phyloP scores from a whole-genome alignment of 1,139 yeast genomes.

The Kodamaea fungicola region DNA sequence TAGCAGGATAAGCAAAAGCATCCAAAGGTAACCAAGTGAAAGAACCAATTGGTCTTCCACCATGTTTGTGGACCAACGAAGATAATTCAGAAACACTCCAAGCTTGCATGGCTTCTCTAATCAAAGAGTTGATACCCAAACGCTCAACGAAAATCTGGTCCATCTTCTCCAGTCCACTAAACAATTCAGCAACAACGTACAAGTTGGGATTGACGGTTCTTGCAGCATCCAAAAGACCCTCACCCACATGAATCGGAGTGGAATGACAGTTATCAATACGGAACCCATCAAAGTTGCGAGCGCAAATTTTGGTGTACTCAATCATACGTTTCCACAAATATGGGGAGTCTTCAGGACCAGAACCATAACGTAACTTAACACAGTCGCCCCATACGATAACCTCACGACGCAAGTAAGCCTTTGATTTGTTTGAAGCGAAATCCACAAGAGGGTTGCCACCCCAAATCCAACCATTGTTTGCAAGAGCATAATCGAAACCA shows the following conservation, averaged over 20 bases:
- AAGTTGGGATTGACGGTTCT: slow-evolving; percentile 79
- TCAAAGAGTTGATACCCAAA: slow-evolving; percentile 80
- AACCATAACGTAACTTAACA: slow-evolving; percentile 86
- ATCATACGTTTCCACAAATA: slow-evolving; percentile 87
- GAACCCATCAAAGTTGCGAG: slow-evolving; percentile 80
- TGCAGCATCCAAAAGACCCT: slow-evolving; percentile 82
- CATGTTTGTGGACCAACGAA: slow-evolving; percentile 82
- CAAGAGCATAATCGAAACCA: slow-evolving; percentile 68
- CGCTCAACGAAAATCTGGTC: slow-evolving; percentile 89
- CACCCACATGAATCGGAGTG: slow-evolving; percentile 94
- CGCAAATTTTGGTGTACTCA: slow-evolving; percentile 68
- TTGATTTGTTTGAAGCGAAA: slow-evolving; percentile 78
- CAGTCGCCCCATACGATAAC: slow-evolving; percentile 98
- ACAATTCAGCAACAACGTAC: slow-evolving; percentile 91
- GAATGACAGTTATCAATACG: slow-evolving; percentile 95
- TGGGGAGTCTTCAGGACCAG: slow-evolving; percentile 76
- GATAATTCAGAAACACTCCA: slow-evolving; percentile 86
- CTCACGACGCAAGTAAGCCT: slow-evolving; percentile 84
- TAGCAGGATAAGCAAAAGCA: slow-evolving; percentile 64
- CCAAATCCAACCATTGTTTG: slow-evolving; percentile 99
- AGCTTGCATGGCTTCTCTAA: slow-evolving; percentile 97
- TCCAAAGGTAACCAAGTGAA: slow-evolving; percentile 74
- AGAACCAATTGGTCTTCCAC: slow-evolving; percentile 95
- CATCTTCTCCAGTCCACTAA: slow-evolving; percentile 88
- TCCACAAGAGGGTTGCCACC: slow-evolving; percentile 91